Evolutionary conservation across 768 basidiomycete species (phyloP).

Genomic region (Tulasnella sp.): DNA sequence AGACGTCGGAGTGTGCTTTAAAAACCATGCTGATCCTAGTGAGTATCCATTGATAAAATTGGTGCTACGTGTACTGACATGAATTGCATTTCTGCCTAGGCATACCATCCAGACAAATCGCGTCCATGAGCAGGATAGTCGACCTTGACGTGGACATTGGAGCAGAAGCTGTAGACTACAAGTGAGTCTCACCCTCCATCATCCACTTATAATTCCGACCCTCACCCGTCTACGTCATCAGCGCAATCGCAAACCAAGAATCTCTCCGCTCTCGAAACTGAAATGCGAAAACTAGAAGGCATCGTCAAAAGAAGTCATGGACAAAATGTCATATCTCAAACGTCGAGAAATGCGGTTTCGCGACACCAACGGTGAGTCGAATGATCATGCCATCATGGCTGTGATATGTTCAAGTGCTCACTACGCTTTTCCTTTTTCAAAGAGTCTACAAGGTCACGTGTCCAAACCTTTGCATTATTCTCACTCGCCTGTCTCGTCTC

Average conservation of each 20-base stretch:
- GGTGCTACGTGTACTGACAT: not conserved
- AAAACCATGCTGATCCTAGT: constrained; percentile 66
- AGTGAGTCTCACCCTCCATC: constrained; percentile 48
- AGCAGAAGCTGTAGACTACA: constrained; percentile 97
- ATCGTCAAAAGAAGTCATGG: constrained; percentile 88
- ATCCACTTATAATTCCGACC: not conserved
- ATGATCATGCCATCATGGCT: not conserved
- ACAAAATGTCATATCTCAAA: constrained; percentile 87
- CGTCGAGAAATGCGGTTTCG: constrained; percentile 79
- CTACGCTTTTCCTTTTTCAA: too few relatives aligned
- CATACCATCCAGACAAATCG: constrained; percentile 34
- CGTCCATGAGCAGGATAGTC: constrained; percentile 49
- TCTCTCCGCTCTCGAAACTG: constrained; percentile 89
- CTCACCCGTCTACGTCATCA: constrained; percentile 24
- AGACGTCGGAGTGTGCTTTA: constrained; percentile 92
- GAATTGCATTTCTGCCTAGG: constrained; percentile 27
- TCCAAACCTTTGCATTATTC: constrained; percentile 88
- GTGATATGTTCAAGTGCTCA: too few relatives aligned
- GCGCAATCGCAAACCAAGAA: constrained; percentile 97
- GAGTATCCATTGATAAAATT: too few relatives aligned
- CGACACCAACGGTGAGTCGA: constrained; percentile 69
- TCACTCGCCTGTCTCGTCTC: constrained; percentile 63
- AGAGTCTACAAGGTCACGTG: constrained; percentile 88
- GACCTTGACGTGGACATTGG: constrained; percentile 97
- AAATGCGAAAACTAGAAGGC: constrained; percentile 96